These are phyloP conservation scores for Mycosphaerelloides madeirae DNA, from an alignment of 2,329 filamentous ascomycete genomes.

Conservation along the genomic window DNA sequence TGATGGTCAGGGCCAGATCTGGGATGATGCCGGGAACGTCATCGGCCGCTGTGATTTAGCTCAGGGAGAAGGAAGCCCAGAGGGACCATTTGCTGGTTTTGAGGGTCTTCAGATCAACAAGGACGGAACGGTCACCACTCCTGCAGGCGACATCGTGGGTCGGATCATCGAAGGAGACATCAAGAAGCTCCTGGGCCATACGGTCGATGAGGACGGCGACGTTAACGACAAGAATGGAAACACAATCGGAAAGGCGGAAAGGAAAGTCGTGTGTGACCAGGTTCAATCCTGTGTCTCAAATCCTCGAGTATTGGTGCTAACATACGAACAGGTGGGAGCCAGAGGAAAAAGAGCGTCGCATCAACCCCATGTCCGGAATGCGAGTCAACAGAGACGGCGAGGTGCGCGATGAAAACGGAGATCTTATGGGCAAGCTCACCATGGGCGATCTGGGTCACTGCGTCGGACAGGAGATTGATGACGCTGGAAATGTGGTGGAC, in stretches of 20 bases:
- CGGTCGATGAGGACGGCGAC: conserved; percentile 49
- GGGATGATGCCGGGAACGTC: conserved; percentile 59
- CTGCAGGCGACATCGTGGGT: conserved; percentile 45
- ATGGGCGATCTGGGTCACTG: conserved; percentile 50
- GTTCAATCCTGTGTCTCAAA: no score
- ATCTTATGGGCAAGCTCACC: conserved; percentile 48
- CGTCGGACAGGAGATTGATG: conserved; percentile 49
- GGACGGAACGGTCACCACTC: conserved; percentile 51
- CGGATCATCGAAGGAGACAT: conserved; percentile 48
- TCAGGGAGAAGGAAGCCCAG: conserved; percentile 45
- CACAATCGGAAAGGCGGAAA: conserved; percentile 49
- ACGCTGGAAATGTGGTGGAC: conserved; percentile 50
- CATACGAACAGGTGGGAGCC: conserved; percentile 53
- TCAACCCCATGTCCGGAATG: conserved; percentile 57
- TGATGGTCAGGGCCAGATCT: conserved; percentile 59
- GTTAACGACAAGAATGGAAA: conserved; percentile 53
- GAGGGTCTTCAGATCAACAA: conserved; percentile 54
- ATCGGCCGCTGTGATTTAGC: conserved; percentile 56
- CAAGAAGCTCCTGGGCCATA: conserved; percentile 49
- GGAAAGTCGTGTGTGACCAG: no score
- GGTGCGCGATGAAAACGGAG: conserved; percentile 48
- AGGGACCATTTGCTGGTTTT: conserved; percentile 58
- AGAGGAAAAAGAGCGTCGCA: conserved; percentile 49
- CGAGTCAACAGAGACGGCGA: conserved; percentile 52
- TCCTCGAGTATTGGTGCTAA: no score